Percentiles rank a stretch among this genome's conserved stretches.
phyloP scores from a whole-genome alignment of 75 land plant species.

The Pinus tabuliformis region DNA sequence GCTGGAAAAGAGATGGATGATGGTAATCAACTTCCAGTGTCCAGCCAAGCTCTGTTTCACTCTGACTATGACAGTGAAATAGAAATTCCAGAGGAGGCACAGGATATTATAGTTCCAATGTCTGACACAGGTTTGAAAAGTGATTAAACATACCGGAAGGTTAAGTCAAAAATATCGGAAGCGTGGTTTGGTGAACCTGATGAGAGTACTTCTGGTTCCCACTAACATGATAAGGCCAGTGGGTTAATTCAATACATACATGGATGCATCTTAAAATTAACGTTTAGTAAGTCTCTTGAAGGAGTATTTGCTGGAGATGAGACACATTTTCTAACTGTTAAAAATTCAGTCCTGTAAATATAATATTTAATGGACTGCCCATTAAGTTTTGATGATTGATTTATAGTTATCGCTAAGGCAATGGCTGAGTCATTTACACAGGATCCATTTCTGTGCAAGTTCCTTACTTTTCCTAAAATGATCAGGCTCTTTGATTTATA shows the following conservation, averaged over 20 bases:
- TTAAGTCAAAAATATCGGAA: not conserved
- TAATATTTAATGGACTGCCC: not conserved
- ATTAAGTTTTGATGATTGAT: not conserved
- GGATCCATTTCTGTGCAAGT: not conserved
- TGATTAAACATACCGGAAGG: not conserved
- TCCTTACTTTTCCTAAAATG: not conserved
- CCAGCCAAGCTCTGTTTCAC: conserved; percentile 7
- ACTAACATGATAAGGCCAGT: not conserved
- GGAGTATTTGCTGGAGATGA: not conserved
- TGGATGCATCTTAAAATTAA: conserved; percentile 1
- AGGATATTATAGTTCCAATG: not conserved
- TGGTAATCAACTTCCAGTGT: conserved; percentile 6
- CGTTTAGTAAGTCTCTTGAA: not conserved
- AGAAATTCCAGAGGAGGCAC: not conserved
- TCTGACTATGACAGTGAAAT: not conserved
- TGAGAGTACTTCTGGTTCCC: not conserved
- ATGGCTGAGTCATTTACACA: not conserved
- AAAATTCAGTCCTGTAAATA: not conserved
- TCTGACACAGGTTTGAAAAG: not conserved
- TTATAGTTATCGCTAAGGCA: not conserved
- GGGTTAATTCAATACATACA: not conserved
- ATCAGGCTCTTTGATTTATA: not conserved
- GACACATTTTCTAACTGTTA: not conserved
- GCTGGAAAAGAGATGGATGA: conserved; percentile 1
- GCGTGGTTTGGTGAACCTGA: not conserved